Evolutionary conservation across 2,329 filamentous ascomycete species (phyloP).

Genomic region (Domatiomyces globalis): DNA sequence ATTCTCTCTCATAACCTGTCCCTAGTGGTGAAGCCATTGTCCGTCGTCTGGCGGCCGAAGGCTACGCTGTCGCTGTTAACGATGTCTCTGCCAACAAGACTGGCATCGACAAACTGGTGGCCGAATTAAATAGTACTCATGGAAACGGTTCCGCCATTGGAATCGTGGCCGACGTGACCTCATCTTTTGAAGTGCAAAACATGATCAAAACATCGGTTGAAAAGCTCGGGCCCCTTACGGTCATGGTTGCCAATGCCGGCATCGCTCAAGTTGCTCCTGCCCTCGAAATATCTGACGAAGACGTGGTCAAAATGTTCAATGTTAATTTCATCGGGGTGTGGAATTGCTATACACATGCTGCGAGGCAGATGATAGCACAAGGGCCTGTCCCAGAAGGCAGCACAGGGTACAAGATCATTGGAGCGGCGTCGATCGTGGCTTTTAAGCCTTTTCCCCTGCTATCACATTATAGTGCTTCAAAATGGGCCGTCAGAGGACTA

Average conservation of each 20-base stretch:
- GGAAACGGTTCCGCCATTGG: conserved; percentile 30
- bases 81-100: conserved; percentile 42
- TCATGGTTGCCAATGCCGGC: conserved; percentile 48
- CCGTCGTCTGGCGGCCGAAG: conserved; percentile 48
- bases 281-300: conserved; percentile 43
- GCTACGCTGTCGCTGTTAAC: conserved; percentile 53
- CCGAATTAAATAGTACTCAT: conserved; percentile 15
- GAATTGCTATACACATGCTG: conserved; percentile 50
- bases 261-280: conserved; percentile 44
- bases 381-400: conserved; percentile 29
- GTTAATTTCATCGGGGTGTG: conserved; percentile 53
- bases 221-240: conserved; percentile 37
- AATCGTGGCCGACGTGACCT: conserved; percentile 48
- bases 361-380: conserved; percentile 51
- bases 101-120: conserved; percentile 36
- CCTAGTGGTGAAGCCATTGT: conserved; percentile 30
- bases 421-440: conserved; percentile 29
- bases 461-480: conserved; percentile 49
- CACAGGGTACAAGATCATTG: conserved; percentile 36
- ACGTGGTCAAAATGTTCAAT: conserved; percentile 46
- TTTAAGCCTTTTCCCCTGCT: conserved; percentile 47
- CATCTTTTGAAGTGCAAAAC: conserved; percentile 36
- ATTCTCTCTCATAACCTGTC: neutral
- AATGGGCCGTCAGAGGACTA: conserved; percentile 53
- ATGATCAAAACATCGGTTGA: conserved; percentile 41